phyloP scores from a whole-genome alignment of 1,139 yeast species.

The Kodamaea alishanica region DNA sequence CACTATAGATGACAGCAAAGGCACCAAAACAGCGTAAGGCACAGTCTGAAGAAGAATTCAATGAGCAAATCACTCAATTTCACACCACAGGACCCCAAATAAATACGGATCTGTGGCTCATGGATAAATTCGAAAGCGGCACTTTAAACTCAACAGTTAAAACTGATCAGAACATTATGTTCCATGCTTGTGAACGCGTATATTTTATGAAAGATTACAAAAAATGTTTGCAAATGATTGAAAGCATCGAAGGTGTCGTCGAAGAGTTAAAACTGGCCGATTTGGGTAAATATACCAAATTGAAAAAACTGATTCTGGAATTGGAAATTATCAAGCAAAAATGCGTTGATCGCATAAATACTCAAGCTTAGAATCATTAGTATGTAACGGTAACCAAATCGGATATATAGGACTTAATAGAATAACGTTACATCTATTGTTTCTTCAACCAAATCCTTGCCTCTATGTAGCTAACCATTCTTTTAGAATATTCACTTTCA shows the following conservation, averaged over 20 bases:
- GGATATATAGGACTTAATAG: too few species aligned
- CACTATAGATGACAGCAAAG: too few species aligned
- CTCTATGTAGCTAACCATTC: constrained; percentile 60
- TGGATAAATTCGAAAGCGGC: constrained; percentile 21
- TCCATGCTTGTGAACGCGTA: constrained; percentile 48
- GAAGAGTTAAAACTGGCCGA: constrained; percentile 29
- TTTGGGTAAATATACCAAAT: constrained; percentile 27
- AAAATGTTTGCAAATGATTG: constrained; percentile 38
- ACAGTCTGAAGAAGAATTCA: constrained; percentile 54
- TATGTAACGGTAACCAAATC: too few species aligned
- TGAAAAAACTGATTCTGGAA: constrained; percentile 47
- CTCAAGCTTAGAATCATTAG: constrained; percentile 4
- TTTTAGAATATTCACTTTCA: constrained; percentile 41
- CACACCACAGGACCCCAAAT: constrained; percentile 47
- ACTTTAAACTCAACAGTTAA: constrained; percentile 26
- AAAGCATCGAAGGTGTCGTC: constrained; percentile 27
- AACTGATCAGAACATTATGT: constrained; percentile 31
- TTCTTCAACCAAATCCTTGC: constrained; percentile 44
- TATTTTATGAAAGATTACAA: constrained; percentile 46
- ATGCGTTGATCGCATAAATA: constrained; percentile 25
- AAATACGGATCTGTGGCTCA: constrained; percentile 47
- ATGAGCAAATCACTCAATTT: constrained; percentile 43
- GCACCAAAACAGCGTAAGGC: constrained; percentile 40
- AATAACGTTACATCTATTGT: constrained; percentile 7
- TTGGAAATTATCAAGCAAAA: constrained; percentile 38